Evolutionary conservation across 73 alveolate species (phyloP), one percentile per base, ranked within the genome.

Genomic region (Stentor coeruleus): DNA sequence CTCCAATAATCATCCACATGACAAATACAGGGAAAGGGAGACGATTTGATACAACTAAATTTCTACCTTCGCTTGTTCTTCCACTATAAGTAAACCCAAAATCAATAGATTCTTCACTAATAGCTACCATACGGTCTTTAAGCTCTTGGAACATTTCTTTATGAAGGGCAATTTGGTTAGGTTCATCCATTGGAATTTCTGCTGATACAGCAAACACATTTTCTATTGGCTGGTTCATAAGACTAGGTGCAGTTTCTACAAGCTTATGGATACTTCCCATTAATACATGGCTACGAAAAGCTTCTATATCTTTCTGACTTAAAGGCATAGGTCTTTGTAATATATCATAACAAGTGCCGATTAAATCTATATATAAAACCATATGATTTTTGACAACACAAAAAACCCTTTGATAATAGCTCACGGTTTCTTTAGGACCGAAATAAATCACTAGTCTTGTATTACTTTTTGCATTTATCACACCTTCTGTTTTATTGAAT

Each of bases 281-380:
- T 72, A 94, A 88, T 3, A 94, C 98, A 77, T 95, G 96, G 88
- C 93, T 90, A 59, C 99, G 84, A 83, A 91, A 97, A 42, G 88
- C 91, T 74, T 97, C 99, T 59, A 97, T 94, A 86, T 90, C 98
- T 60, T 95, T 91, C 90, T 96, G 97, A 86, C 89, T 90, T 49
- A 97, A 92, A 77, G 98, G 99, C 30, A 96, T 86, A 35, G 99
- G 98, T 84, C 95, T 94, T 31, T 87, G 94, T 74, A 94, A 84
- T 20, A 95, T 87, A 81, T 97, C 99, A 86, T 91, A 97, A 86
- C 99, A 97, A 59, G 99, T 91, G 0, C 99, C 99, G 75, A 95
- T 87, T 81, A 97, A 84, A 87, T 97, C 99, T 49, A 96, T 93
- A 85, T 86, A 96, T 30, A 95, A 91, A 59, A 97, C 88, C 58